Base-by-base conservation (phyloP, 83 land plant species). In the Picea mariana region DNA sequence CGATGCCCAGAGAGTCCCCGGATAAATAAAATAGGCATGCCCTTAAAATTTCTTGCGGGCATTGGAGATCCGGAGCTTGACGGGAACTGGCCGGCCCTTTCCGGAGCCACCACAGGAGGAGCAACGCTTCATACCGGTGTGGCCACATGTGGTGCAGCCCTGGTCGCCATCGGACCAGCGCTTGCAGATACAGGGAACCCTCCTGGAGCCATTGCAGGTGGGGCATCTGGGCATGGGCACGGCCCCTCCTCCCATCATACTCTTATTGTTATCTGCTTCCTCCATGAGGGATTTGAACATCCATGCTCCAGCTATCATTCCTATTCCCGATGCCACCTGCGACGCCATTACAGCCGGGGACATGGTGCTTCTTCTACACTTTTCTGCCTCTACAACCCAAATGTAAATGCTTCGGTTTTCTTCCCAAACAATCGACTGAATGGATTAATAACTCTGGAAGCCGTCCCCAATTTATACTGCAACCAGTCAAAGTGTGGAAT, bases 131-230 rank as follows among this genome's bases (percentile, higher is more conserved):
- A 83, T 81, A 18, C 92, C 92, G 8, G 88, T 68, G 12, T 91
- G 91, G 21, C 81, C 81, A 71, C 92, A 90, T 2, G 91, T 88
- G 21, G 82, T 38, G 40, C 92, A 90, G 0, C 92, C 92, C 34
- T 81, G 82, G 60, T 90, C 91, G 8, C 91, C 77, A 78, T 90
- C 91, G 4, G 91, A 90, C 92, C 92, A 90, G 26, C 88, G 85
- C 16, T 59, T 83, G 82, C 92, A 90, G 47, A 90, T 58, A 83
- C 91, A 90, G 6, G 88, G 80, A 18, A 84, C 88, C 65, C 88
- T 80, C 42, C 90, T 75, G 24, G 88, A 75, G 11, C 92, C 92
- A 18, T 88, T 88, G 60, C 92, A 90, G 52, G 87, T 81, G 12
- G 88, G 82, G 71, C 92, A 90, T 20, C 82, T 34, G 23, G 84